phyloP scores from a whole-genome alignment of 257 asterid genomes.

The Gentiana dahurica region DNA sequence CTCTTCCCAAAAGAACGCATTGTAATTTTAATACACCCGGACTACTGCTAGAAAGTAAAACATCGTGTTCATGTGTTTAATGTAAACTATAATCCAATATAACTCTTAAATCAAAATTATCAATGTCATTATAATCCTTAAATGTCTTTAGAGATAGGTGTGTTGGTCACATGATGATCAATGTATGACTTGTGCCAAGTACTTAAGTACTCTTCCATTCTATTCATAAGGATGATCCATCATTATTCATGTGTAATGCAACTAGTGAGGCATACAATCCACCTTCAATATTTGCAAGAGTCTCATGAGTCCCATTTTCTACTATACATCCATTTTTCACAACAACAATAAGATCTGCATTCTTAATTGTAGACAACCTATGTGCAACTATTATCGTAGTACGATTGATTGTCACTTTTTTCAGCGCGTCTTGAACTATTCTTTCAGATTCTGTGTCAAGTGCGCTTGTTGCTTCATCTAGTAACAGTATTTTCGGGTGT shows the following conservation, averaged over 20 bases:
- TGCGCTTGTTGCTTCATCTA: slow-evolving; percentile 80
- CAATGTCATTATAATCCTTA: no score
- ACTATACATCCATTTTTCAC: slow-evolving; percentile 56
- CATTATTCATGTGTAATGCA: slow-evolving; percentile 15
- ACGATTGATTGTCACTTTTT: slow-evolving; percentile 51
- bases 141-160: no score
- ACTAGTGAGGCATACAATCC: slow-evolving; percentile 67
- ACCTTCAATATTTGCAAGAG: slow-evolving; percentile 35
- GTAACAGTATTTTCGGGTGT: slow-evolving; percentile 49
- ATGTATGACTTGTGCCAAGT: no score
- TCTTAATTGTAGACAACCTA: slow-evolving; percentile 44
- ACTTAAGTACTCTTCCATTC: no score
- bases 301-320: slow-evolving; percentile 59
- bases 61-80: no score
- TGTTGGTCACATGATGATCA: no score
- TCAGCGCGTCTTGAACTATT: slow-evolving; percentile 58
- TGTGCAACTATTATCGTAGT: slow-evolving; percentile 73
- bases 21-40: no score
- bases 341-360: slow-evolving; percentile 63
- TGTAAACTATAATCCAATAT: no score
- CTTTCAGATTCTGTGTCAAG: slow-evolving; percentile 65
- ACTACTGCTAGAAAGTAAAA: no score
- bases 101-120: no score
- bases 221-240: neutral
- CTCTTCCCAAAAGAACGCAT: no score